Conservation (phyloP, 2,329 filamentous ascomycete genomes). For the Monosporascus cannonballus region DNA sequence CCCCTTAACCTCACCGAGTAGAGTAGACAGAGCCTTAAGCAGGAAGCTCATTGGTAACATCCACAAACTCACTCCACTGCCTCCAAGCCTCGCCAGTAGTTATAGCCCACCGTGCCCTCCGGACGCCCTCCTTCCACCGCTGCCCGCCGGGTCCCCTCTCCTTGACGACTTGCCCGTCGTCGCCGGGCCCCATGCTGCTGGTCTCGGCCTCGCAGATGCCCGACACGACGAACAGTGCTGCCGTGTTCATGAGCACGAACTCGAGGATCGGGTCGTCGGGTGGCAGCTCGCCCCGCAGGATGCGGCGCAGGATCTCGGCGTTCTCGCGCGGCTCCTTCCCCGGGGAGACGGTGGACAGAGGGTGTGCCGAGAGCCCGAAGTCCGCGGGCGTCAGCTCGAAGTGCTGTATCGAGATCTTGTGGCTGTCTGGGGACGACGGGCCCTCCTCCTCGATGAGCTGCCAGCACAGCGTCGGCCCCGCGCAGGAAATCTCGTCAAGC, state of each 20-base stretch:
- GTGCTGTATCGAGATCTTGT: constrained; percentile 57
- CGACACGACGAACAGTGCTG: constrained; percentile 76
- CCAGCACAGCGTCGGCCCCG: constrained; percentile 87
- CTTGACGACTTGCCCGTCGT: constrained; percentile 72
- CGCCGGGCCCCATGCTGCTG: constrained; percentile 72
- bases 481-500: constrained; percentile 91
- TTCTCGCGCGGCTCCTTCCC: constrained; percentile 85
- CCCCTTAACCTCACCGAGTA: background rate
- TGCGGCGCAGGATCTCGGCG: constrained; percentile 71
- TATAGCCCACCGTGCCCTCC: constrained; percentile 82
- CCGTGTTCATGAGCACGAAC: constrained; percentile 92
- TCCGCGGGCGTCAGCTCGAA: constrained; percentile 78
- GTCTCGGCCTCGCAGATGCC: constrained; percentile 80
- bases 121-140: constrained; percentile 91
- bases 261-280: constrained; percentile 79
- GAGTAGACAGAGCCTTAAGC: constrained; percentile 1
- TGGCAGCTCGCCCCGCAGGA: constrained; percentile 67
- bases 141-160: constrained; percentile 81
- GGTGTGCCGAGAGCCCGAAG: constrained; percentile 74
- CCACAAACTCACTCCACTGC: constrained; percentile 78
- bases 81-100: constrained; percentile 79
- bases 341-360: constrained; percentile 71
- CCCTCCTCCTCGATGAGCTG: constrained; percentile 48
- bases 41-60: constrained; percentile 61
- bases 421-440: constrained; percentile 19